These are phyloP conservation scores for Zea luxurians DNA, from an alignment of 176 grass and related monocot species.

Conservation along the genomic window DNA sequence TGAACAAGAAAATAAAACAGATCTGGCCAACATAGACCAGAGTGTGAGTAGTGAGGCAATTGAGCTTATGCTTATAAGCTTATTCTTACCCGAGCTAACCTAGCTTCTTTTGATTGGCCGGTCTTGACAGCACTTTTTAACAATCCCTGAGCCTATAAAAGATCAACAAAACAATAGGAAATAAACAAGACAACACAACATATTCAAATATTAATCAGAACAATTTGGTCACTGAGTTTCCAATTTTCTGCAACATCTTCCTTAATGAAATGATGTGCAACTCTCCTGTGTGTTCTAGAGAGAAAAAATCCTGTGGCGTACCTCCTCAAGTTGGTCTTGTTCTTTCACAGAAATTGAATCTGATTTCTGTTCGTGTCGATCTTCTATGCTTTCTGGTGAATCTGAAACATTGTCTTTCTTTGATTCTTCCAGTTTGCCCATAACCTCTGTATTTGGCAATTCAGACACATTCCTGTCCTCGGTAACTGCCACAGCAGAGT, in stretches of 20 bases:
- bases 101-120: slow-evolving; percentile 98
- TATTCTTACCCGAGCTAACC: slow-evolving; percentile 91
- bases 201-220: slow-evolving; percentile 30
- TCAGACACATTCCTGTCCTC: slow-evolving; percentile 64
- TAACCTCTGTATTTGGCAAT: slow-evolving; percentile 34
- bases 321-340: slow-evolving; percentile 97
- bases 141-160: slow-evolving; percentile 86
- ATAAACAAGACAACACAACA: background rate
- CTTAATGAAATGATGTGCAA: background rate
- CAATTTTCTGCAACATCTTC: slow-evolving; percentile 13
- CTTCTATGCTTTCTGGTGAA: slow-evolving; percentile 39
- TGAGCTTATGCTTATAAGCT: slow-evolving; percentile 10
- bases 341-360: slow-evolving; percentile 68
- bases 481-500: slow-evolving; percentile 38
- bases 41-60: slow-evolving; percentile 23
- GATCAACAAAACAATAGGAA: slow-evolving; percentile 37
- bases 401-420: slow-evolving; percentile 64
- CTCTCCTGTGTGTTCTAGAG: background rate
- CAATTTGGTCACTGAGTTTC: slow-evolving; percentile 26
- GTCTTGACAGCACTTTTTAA: slow-evolving; percentile 86
- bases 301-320: background rate
- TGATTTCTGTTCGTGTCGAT: slow-evolving; percentile 58
- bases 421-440: slow-evolving; percentile 43
- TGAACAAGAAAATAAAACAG: slow-evolving; percentile 7
- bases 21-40: slow-evolving; percentile 23